Percentiles rank a stretch among this genome's conserved stretches.
phyloP scores from a whole-genome alignment of 2,329 filamentous ascomycete genomes.

The Fusarium irregulare region DNA sequence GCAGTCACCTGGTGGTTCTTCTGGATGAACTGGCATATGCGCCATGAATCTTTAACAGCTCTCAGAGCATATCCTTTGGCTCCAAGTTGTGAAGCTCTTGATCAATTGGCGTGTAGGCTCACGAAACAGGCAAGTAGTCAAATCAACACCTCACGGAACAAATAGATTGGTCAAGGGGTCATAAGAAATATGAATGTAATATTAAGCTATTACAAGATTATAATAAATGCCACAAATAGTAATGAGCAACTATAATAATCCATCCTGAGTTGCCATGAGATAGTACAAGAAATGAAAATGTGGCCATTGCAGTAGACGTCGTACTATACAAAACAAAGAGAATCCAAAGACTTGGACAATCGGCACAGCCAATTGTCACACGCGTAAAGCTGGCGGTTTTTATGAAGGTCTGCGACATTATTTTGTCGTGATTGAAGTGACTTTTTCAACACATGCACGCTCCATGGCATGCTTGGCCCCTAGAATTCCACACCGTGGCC shows the following conservation, averaged over 20 bases:
- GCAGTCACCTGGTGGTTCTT: too few species aligned
- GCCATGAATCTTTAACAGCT: too few species aligned
- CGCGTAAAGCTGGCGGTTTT: neutral
- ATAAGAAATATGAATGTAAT: neutral
- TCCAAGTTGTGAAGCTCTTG: neutral
- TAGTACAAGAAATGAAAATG: too few species aligned
- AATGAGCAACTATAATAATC: neutral
- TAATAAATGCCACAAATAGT: neutral
- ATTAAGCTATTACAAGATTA: neutral
- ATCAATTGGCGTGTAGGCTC: neutral
- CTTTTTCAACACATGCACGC: slow-evolving; percentile 5
- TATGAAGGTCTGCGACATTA: neutral
- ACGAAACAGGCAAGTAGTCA: too few species aligned
- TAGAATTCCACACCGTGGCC: neutral
- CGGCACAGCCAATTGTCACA: slow-evolving; percentile 11
- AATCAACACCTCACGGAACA: too few species aligned
- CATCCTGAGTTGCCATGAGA: neutral
- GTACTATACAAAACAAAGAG: neutral
- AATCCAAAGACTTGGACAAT: neutral
- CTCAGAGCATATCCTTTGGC: too few species aligned
- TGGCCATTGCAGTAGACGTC: neutral
- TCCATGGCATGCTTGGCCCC: slow-evolving; percentile 2
- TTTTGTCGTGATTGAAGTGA: neutral
- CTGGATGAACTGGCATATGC: too few species aligned
- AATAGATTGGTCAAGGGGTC: too few species aligned